Evolutionary conservation across 306 rosid species (phyloP), one percentile per base, ranked within the genome.

Genomic region (Dryas octopetala): DNA sequence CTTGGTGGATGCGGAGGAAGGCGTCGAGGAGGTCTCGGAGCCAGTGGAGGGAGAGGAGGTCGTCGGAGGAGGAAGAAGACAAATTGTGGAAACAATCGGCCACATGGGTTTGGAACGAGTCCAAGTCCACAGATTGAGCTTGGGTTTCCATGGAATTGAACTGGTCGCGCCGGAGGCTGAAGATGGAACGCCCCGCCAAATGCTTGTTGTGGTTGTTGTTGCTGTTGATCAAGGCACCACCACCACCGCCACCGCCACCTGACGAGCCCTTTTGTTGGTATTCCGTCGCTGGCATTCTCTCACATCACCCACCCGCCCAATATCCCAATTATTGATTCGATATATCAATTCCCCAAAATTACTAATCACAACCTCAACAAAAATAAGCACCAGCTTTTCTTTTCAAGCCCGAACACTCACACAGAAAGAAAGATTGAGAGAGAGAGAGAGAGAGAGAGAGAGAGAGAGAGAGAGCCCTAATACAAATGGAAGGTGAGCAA

Each of bases 41-140:
- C 98, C 98, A 91, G 0, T 82, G 54, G 46, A 94, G 86, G 1
- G 98, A 90, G 26, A 94, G 86, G 61, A 91, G 66, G 0, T 91
- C 89, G 1, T 74, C 86, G 0, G 74, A 43, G 0, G 74, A 43
- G 44, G 65, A 75, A 0, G 87, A 79, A 2, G 85, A 80, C 48
- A 94, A 80, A 32, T 86, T 86, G 10, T 53, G 73, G 55, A 94
- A 86, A 26, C 86, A 79, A 28, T 82, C 86, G 3, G 87, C 72
- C 17, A 91, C 88, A 5, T 85, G 84, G 57, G 66, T 81, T 80
- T 91, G 98, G 76, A 94, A 94, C 5, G 80, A 58, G 15, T 88
- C 90, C 62, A 91, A 91, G 53, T 90, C 96, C 1, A 62, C 26
- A 6, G 85, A 89, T 13, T 52, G 65, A 40, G 46, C 11, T 15